These are phyloP conservation scores for Tricholoma furcatifolium DNA, from an alignment of 768 basidiomycete species.

Conservation along the genomic window DNA sequence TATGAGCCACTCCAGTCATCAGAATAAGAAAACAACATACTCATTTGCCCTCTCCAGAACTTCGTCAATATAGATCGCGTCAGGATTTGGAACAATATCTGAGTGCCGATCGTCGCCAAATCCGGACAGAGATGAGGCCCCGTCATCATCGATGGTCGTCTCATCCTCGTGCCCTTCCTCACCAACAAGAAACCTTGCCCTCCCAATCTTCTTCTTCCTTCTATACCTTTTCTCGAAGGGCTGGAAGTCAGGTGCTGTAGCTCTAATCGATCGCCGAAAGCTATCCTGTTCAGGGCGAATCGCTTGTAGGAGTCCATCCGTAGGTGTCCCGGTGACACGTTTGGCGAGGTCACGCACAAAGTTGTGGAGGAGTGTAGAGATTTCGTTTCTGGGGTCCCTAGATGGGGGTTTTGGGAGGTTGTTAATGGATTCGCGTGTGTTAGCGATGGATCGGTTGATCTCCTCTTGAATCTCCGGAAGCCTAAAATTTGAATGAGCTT, in stretches of 20 bases:
- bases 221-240: no score
- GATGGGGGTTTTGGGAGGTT: no score
- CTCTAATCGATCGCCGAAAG: slow-evolving; percentile 48
- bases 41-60: slow-evolving; percentile 38
- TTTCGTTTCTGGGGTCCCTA: no score
- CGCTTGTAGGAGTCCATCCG: no score
- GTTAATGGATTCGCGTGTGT: no score
- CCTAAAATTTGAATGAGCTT: no score
- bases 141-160: no score
- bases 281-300: slow-evolving; percentile 47
- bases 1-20: background rate
- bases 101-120: no score
- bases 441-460: no score
- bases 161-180: slow-evolving; percentile 34
- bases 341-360: slow-evolving; percentile 46
- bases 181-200: slow-evolving; percentile 31
- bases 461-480: no score
- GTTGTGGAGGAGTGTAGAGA: no score
- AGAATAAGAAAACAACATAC: slow-evolving; percentile 34
- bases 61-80: no score
- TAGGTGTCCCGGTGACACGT: slow-evolving; percentile 54
- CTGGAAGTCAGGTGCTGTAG: slow-evolving; percentile 64
- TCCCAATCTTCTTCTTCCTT: slow-evolving; percentile 13
- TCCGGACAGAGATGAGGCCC: background rate
- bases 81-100: background rate